Evolutionary conservation across 2,329 filamentous ascomycete species (phyloP).

Genomic region (Colletotrichum navitas): DNA sequence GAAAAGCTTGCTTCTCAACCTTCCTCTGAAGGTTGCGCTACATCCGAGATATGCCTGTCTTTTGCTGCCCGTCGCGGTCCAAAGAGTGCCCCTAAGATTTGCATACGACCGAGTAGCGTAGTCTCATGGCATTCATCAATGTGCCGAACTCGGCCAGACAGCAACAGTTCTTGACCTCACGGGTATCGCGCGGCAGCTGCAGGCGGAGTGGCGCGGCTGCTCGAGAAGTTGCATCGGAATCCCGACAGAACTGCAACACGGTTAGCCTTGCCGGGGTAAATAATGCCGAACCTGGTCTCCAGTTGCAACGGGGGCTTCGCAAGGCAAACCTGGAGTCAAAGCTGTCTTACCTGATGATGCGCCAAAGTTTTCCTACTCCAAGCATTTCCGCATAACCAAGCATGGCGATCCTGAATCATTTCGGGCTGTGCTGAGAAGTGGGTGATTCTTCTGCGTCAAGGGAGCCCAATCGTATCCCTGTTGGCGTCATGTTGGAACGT

Average conservation of each 20-base stretch:
- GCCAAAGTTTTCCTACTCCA: neutral
- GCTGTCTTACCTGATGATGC: conserved; percentile 3
- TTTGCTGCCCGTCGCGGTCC: neutral
- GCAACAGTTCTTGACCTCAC: neutral
- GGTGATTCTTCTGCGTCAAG: neutral
- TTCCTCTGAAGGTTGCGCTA: neutral
- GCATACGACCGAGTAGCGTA: neutral
- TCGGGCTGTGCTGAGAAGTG: neutral
- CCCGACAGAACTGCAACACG: neutral
- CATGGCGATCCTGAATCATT: neutral
- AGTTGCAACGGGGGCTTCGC: neutral
- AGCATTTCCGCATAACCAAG: neutral
- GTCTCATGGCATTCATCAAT: conserved; percentile 4
- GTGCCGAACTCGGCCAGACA: neutral
- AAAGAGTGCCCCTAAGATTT: neutral
- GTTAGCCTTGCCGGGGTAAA: neutral
- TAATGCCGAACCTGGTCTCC: neutral
- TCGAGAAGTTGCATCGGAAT: neutral
- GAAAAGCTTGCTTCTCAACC: neutral
- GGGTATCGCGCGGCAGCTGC: neutral
- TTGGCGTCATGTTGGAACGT: no score
- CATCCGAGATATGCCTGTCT: neutral
- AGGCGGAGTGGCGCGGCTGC: neutral
- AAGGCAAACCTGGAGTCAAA: neutral
- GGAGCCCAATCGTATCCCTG: neutral